Conservation (phyloP, 352 stramenopile species). For the Globisporangium echinulatum region DNA sequence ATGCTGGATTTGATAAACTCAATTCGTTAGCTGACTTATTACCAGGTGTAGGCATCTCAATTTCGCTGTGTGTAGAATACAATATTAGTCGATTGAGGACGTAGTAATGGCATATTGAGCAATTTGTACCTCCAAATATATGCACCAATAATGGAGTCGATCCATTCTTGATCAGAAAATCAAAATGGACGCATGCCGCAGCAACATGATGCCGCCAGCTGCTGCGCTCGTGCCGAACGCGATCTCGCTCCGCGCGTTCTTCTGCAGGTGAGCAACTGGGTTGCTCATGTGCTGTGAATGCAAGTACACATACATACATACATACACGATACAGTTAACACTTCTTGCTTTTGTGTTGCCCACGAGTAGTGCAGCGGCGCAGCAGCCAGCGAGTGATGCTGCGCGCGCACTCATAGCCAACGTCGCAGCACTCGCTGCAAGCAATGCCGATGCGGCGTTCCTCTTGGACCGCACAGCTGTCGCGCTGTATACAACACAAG, state of each 20-base stretch:
- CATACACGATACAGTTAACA: too few relatives aligned
- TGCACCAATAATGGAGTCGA: neutral
- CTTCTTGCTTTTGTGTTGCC: neutral
- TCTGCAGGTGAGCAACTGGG: slow-evolving; percentile 19
- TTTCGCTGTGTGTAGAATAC: too few relatives aligned
- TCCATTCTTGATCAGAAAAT: neutral
- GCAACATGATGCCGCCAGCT: neutral
- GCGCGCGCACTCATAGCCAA: slow-evolving; percentile 6
- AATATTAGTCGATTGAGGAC: too few relatives aligned
- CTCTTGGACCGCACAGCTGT: slow-evolving; percentile 39
- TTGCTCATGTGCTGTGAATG: neutral
- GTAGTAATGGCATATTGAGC: neutral
- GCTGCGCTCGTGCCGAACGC: slow-evolving; percentile 23
- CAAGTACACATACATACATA: neutral
- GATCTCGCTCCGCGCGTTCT: slow-evolving; percentile 29
- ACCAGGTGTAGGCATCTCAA: too few relatives aligned
- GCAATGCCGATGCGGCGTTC: slow-evolving; percentile 13
- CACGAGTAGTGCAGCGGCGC: slow-evolving; percentile 14
- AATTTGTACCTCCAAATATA: too few relatives aligned
- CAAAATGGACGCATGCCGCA: slow-evolving; percentile 14
- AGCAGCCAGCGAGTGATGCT: slow-evolving; percentile 7
- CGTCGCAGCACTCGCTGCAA: slow-evolving; percentile 5
- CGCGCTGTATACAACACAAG: slow-evolving; percentile 12
- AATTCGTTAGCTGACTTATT: too few relatives aligned
- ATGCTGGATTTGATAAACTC: too few relatives aligned